phyloP scores from a whole-genome alignment of 2,329 filamentous ascomycete species.

The Emericellopsis cladophorae region DNA sequence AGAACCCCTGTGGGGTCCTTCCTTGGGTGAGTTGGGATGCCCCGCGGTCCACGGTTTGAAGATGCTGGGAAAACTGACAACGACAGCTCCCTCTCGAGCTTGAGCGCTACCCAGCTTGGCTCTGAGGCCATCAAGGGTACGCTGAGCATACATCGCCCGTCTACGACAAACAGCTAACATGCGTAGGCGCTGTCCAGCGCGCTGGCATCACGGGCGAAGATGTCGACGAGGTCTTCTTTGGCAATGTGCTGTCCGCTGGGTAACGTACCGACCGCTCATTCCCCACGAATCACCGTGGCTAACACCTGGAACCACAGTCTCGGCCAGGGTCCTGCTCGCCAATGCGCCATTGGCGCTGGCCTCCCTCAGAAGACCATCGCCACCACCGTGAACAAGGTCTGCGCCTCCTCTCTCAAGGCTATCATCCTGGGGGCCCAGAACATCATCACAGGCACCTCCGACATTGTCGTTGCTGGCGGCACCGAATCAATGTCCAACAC shows the following conservation, averaged over 20 bases:
- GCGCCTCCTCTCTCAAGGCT: constrained; percentile 88
- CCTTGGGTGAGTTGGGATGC: constrained; percentile 52
- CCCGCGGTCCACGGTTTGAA: constrained; percentile 2
- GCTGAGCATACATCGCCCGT: constrained; percentile 7
- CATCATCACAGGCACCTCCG: constrained; percentile 91
- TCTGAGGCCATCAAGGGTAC: constrained; percentile 85
- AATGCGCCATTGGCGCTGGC: constrained; percentile 83
- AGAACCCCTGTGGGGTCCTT: constrained; percentile 91
- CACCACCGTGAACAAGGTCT: constrained; percentile 98
- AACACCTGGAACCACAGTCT: constrained; percentile 51
- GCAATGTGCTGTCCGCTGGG: constrained; percentile 96
- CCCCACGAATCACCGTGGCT: not conserved
- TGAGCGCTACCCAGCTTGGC: constrained; percentile 78
- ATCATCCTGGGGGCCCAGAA: constrained; percentile 91
- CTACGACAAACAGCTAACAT: not conserved
- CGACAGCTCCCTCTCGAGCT: constrained; percentile 70
- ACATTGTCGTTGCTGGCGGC: constrained; percentile 85
- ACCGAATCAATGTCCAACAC: constrained; percentile 98
- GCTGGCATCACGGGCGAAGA: constrained; percentile 79
- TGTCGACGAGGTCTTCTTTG: constrained; percentile 94
- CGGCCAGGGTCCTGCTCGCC: constrained; percentile 90
- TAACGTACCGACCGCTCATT: constrained; percentile 26
- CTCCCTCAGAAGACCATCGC: constrained; percentile 68
- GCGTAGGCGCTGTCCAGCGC: constrained; percentile 63
- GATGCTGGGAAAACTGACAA: constrained; percentile 7